These are phyloP conservation scores for Botrytis aclada DNA, from an alignment of 2,329 filamentous ascomycete genomes.

Conservation along the genomic window DNA sequence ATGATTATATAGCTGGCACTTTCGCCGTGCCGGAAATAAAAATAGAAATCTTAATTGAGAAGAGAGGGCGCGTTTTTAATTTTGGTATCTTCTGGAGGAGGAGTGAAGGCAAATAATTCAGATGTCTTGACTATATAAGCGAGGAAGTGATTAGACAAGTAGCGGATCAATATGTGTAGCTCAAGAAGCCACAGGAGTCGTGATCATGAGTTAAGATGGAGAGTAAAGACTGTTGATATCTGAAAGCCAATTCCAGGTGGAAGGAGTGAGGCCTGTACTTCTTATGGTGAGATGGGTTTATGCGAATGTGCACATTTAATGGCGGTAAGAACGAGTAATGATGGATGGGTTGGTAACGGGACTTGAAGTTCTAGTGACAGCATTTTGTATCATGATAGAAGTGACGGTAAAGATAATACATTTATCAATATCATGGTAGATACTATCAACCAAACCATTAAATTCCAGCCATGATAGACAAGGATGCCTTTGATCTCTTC, in stretches of 20 bases:
- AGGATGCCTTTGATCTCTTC: accelerated
- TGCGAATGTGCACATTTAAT: background rate
- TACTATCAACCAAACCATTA: background rate
- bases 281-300: background rate
- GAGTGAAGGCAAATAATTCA: background rate
- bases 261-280: background rate
- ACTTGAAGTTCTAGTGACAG: background rate
- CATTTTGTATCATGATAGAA: background rate
- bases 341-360: background rate
- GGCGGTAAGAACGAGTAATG: accelerated
- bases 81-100: background rate
- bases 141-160: accelerated
- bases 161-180: too few relatives aligned
- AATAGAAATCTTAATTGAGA: background rate
- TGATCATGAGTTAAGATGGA: too few relatives aligned
- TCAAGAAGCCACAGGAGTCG: too few relatives aligned
- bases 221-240: background rate
- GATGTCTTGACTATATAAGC: too few relatives aligned
- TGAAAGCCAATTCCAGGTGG: accelerated
- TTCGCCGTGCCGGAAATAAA: accelerated
- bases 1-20: background rate
- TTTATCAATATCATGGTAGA: background rate
- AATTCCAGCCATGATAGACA: background rate
- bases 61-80: background rate
- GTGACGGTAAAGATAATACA: background rate